These are phyloP conservation scores for Citrullus mucosospermus DNA, from an alignment of 306 rosid genomes.

Conservation along the genomic window DNA sequence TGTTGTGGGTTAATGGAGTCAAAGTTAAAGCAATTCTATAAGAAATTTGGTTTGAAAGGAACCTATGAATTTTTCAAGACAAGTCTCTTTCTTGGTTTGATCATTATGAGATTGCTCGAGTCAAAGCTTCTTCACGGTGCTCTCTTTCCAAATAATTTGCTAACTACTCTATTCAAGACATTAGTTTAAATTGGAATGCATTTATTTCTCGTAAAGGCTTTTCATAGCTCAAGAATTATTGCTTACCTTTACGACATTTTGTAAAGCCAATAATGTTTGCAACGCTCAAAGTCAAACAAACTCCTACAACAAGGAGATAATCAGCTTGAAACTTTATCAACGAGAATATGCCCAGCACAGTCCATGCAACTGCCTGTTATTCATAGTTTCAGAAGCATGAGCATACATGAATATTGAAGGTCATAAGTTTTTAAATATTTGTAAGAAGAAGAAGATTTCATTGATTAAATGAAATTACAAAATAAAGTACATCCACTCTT, in stretches of 20 bases:
- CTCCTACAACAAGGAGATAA: constrained; percentile 90
- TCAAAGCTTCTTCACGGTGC: too few species aligned
- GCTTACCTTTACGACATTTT: constrained; percentile 85
- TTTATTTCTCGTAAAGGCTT: neutral
- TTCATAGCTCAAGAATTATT: neutral
- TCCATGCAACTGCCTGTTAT: constrained; percentile 66
- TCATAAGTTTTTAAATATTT: too few species aligned
- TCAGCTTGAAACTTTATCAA: constrained; percentile 95
- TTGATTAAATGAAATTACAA: neutral
- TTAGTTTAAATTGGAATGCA: too few species aligned
- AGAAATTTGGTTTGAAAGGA: too few species aligned
- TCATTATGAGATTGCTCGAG: too few species aligned
- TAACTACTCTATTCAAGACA: too few species aligned
- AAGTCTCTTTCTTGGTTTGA: too few species aligned
- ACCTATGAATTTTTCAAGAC: too few species aligned
- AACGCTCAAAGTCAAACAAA: constrained; percentile 84
- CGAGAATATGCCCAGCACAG: constrained; percentile 75
- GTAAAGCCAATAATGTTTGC: constrained; percentile 96
- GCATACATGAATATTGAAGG: neutral
- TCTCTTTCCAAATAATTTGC: too few species aligned
- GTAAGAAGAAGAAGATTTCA: neutral
- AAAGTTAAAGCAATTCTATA: too few species aligned
- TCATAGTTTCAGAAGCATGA: constrained; percentile 8
- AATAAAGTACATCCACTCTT: neutral
- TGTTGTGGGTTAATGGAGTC: too few species aligned